Conservation (phyloP, 2,329 filamentous ascomycete genomes). For the Colletotrichum sp. region DNA sequence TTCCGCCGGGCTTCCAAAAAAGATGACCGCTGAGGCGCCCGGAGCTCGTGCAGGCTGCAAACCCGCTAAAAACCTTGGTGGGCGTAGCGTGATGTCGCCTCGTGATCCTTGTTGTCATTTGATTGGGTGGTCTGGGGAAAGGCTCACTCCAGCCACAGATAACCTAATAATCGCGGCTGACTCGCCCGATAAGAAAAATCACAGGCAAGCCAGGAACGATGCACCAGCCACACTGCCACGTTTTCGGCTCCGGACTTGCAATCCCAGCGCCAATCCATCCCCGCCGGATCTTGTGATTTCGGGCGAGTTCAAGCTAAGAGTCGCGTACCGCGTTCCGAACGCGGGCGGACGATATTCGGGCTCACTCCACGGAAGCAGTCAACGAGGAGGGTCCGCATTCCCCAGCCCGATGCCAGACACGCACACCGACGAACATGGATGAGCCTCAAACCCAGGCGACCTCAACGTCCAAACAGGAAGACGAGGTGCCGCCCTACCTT, state of each 20-base stretch:
- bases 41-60: slow-evolving; percentile 20
- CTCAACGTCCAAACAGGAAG: slow-evolving; percentile 26
- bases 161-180: not conserved
- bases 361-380: not conserved
- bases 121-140: slow-evolving; percentile 1
- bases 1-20: slow-evolving; percentile 10
- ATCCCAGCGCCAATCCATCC: not conserved
- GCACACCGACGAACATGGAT: slow-evolving; percentile 27
- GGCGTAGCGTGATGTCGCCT: slow-evolving; percentile 22
- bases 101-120: slow-evolving; percentile 18
- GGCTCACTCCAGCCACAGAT: not conserved
- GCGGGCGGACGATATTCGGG: not conserved
- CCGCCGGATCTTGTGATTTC: not conserved
- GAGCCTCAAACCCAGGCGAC: slow-evolving; percentile 8
- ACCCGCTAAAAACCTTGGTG: slow-evolving; percentile 13
- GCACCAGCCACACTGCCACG: not conserved
- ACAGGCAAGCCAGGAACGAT: not conserved
- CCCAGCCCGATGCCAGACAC: not conserved
- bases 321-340: slow-evolving; percentile 5
- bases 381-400: not conserved
- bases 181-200: not conserved
- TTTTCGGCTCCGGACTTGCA: not conserved
- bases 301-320: not conserved
- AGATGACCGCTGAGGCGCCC: slow-evolving; percentile 15
- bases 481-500: slow-evolving; percentile 47